Conservation (phyloP, 106 monocot species). For the Ottelia alismoides region DNA sequence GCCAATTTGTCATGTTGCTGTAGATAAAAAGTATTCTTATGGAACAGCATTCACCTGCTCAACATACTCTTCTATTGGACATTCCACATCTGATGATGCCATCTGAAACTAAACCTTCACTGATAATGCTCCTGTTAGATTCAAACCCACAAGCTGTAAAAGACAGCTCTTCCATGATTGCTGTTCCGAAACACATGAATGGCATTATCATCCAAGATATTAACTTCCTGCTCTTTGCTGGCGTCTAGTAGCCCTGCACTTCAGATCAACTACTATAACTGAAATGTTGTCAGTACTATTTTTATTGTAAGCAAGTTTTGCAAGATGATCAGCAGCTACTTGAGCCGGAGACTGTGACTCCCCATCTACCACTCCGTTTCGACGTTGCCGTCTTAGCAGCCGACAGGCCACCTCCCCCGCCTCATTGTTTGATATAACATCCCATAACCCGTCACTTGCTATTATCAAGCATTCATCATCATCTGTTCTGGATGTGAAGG, state of each 20-base stretch:
- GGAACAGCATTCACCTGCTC: no score
- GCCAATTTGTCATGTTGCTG: no score
- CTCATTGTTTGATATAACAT: conserved; percentile 25
- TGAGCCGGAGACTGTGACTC: conserved; percentile 14
- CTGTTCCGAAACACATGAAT: no score
- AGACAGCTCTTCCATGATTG: no score
- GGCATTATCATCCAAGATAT: no score
- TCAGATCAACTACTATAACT: conserved; percentile 19
- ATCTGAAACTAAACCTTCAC: no score
- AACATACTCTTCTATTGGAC: no score
- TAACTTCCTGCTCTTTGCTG: no score
- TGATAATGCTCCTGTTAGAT: no score
- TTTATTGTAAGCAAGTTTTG: conserved; percentile 4
- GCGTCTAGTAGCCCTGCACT: conserved; percentile 5
- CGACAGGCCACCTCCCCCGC: conserved; percentile 17
- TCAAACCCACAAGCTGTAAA: no score
- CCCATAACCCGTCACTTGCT: conserved; percentile 29
- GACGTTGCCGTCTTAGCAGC: conserved; percentile 17
- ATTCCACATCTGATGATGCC: no score
- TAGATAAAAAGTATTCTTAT: no score
- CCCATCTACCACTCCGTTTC: conserved; percentile 9
- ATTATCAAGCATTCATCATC: conserved; percentile 35
- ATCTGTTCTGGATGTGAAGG: conserved; percentile 12
- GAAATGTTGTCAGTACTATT: conserved; percentile 26
- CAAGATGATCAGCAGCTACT: conserved; percentile 13